Base-by-base conservation (phyloP, 2,329 filamentous ascomycete genomes). In the Cordyceps militaris region DNA sequence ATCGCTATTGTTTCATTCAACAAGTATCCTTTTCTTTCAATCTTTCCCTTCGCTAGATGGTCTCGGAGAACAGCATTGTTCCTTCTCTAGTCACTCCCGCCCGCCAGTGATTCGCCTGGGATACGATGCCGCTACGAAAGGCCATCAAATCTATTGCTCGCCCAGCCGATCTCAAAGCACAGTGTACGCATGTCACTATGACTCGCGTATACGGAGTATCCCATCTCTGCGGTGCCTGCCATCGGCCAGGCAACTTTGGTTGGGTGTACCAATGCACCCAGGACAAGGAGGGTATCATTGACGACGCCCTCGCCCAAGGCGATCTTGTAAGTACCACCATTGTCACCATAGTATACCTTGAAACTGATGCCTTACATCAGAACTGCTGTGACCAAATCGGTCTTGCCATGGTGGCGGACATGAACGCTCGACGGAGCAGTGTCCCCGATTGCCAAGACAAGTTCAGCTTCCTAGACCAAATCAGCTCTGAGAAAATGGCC, bases 261-360 rank as follows among this genome's bases (percentile, higher is more conserved):
- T 94, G 87, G 82, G 72, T 94, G 23, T 94, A 89, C 69, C 76
- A 80, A 59, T 94, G 90, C 69, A 81, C 78, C 13, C 82, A 89
- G 67, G 88, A 91, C 64, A 74, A 73, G 11, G 76, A 81, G 30
- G 71, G 74, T 50, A 63, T 72, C 48, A 67, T 71, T 24, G 72
- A 72, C 55, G 63, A 67, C 42, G 62, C 64, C 7, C 60, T 65
- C 36, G 63, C 60, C 14, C 61, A 64, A 56, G 61, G 66, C 59
- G 62, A 65, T 60, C 53, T 56, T 38, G 60, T 61, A 54, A 36
- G 57, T 47, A 19, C 36, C 11, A 7, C 32, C n/a, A 14, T 6
- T 5, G 21, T 4, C 4, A 23, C n/a, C n/a, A 7, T 10, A 2
- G 2, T 9, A 13, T 13, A 5, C 26, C 11, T 49, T 24, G 4